Evolutionary conservation across 2,329 filamentous ascomycete species (phyloP).

Genomic region (Phialemoniopsis sp.): DNA sequence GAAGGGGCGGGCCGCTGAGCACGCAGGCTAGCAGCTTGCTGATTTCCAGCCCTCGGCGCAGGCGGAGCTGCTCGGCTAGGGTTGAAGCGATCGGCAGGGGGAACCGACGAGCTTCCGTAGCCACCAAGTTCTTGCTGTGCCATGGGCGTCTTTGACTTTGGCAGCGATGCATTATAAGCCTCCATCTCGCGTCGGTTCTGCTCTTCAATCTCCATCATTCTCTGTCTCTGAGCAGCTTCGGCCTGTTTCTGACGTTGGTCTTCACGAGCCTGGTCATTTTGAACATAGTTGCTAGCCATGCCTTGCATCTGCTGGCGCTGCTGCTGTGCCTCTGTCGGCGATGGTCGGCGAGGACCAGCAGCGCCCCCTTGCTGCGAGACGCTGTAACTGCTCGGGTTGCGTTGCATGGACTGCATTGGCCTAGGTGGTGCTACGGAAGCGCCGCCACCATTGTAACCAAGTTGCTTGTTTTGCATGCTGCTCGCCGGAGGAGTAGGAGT

Average conservation of each 20-base stretch:
- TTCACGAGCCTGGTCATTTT: conserved; percentile 45
- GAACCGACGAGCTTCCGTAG: conserved; percentile 47
- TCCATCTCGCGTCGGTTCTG: conserved; percentile 73
- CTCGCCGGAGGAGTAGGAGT: conserved; percentile 61
- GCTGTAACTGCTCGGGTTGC: conserved; percentile 32
- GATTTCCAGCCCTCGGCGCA: conserved; percentile 55
- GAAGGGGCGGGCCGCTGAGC: conserved; percentile 83
- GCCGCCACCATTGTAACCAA: conserved; percentile 50
- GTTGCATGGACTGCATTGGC: conserved; percentile 55
- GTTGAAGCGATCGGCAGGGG: conserved; percentile 69
- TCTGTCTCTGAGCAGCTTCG: conserved; percentile 51
- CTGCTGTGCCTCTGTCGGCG: conserved; percentile 41
- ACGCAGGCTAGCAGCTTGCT: conserved; percentile 50
- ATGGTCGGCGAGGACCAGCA: conserved; percentile 35
- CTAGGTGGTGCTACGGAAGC: conserved; percentile 64
- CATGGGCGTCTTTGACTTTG: conserved; percentile 72
- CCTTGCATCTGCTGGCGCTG: conserved; percentile 56
- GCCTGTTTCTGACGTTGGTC: conserved; percentile 59
- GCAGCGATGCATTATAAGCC: conserved; percentile 85
- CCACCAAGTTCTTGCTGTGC: conserved; percentile 89
- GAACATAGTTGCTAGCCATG: conserved; percentile 49
- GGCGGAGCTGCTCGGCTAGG: conserved; percentile 81
- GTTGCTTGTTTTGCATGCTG: conserved; percentile 57
- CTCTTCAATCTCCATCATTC: conserved; percentile 56
- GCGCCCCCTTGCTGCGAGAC: conserved; percentile 2